Conservation (phyloP, 2,329 filamentous ascomycete genomes). For the Trichoderma afroharzianum region DNA sequence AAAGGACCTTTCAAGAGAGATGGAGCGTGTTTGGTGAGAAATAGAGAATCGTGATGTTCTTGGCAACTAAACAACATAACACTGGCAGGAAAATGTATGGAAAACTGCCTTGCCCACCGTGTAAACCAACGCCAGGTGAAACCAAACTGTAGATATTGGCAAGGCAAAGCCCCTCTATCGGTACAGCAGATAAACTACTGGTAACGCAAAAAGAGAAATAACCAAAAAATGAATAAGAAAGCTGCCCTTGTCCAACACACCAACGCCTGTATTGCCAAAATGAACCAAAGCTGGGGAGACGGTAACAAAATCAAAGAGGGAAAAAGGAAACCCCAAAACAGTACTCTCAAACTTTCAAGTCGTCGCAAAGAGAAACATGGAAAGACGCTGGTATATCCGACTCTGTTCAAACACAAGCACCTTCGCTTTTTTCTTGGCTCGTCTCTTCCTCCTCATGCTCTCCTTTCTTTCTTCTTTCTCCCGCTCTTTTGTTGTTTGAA, state of each 20-base stretch:
- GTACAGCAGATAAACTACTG: not conserved
- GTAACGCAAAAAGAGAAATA: not conserved
- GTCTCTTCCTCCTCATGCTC: not conserved
- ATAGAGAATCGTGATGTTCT: not conserved
- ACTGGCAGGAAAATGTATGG: not conserved
- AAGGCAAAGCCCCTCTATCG: not conserved
- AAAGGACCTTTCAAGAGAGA: not conserved
- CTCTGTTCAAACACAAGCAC: not conserved
- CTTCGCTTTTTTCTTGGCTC: not conserved
- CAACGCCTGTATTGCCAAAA: not conserved
- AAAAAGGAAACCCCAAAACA: not conserved
- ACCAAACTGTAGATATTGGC: not conserved
- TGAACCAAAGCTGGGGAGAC: not conserved
- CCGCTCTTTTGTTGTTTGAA: not conserved
- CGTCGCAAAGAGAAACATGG: not conserved
- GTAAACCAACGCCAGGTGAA: not conserved
- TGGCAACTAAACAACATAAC: not conserved
- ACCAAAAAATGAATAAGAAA: not conserved
- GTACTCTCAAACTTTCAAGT: not conserved
- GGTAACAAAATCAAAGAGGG: not conserved
- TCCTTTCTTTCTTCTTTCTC: not conserved
- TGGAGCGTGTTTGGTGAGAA: not conserved
- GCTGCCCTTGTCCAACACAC: not conserved
- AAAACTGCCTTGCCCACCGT: not conserved
- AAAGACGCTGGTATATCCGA: slow-evolving; percentile 2